Evolutionary conservation across 2,329 filamentous ascomycete genomes (phyloP).

Genomic region (Aspergillus neotritici): DNA sequence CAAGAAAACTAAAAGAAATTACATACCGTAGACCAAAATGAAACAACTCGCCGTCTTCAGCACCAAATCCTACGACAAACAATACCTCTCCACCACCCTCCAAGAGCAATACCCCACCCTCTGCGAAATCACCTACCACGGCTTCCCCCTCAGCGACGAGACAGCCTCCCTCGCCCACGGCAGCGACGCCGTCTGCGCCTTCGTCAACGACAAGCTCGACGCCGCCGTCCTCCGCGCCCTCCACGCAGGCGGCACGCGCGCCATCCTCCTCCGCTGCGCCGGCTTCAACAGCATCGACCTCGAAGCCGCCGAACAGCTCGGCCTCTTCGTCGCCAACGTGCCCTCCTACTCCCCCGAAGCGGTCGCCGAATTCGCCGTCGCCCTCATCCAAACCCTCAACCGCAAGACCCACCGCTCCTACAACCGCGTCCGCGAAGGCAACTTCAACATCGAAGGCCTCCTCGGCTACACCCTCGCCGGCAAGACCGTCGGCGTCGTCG

Average conservation of each 20-base stretch:
- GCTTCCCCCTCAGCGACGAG: conserved; percentile 51
- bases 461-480: conserved; percentile 56
- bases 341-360: conserved; percentile 64
- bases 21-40: conserved; percentile 31
- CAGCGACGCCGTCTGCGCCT: conserved; percentile 58
- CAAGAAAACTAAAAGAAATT: no score
- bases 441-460: conserved; percentile 59
- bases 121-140: conserved; percentile 53
- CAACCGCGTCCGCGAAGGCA: conserved; percentile 62
- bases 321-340: conserved; percentile 60
- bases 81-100: conserved; percentile 46
- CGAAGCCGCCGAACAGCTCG: conserved; percentile 47
- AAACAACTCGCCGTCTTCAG: conserved; percentile 60
- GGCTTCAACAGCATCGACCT: conserved; percentile 65
- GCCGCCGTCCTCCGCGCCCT: conserved; percentile 50
- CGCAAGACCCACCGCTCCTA: conserved; percentile 63
- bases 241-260: conserved; percentile 47
- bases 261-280: conserved; percentile 61
- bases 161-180: conserved; percentile 52
- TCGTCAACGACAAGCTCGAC: conserved; percentile 60
- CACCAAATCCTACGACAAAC: conserved; percentile 58
- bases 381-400: conserved; percentile 61
- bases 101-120: conserved; percentile 22
- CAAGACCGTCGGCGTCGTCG: conserved; percentile 62
- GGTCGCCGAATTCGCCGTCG: conserved; percentile 65